Evolutionary conservation across 352 stramenopile species (phyloP), one percentile per base, ranked within the genome.

Genomic region (Phytophthora fragariae): DNA sequence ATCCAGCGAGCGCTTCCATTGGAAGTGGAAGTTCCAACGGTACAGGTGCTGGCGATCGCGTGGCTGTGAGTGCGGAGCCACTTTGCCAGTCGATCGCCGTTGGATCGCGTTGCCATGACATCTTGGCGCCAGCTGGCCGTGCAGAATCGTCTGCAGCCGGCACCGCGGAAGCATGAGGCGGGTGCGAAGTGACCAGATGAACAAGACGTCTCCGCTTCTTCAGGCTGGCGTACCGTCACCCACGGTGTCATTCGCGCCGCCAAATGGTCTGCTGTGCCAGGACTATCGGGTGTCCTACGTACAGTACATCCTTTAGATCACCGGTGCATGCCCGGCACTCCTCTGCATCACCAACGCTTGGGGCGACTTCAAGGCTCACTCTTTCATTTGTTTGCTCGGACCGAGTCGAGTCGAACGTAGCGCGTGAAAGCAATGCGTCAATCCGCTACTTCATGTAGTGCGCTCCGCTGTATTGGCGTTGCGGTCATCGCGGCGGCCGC

Each of bases 131-230:
- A 67, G 55, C 62, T 75, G 68, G 46, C 11, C 21, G 35, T 74
- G 61, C 54, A 62, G 56, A 75, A 72, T 9, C 27, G 12, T n/a
- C 24, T 14, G 27, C 63, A 65, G 31, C 41, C 67, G 63, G 60
- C 35, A 29, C 37, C 17, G 24, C 62, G 57, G 69, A 73, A 66
- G 44, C 70, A 59, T 74, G 70, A 73, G 70, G 70, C 59, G 54
- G 70, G 65, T 74, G 70, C 44, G 12, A 50, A 60, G 57, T 73
- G 41, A 60, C 63, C 64, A 76, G 69, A 72, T 76, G 69, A 76
- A 12, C 57, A 73, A 57, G 50, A 65, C 21, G 70, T 73, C 64
- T 70, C 52, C 46, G 61, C 64, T 76, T 76, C 65, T 73, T 73
- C 64, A 47, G 57, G 14, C 53, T 64, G 54, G 1, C 54, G 24